Evolutionary conservation across 176 grass and related monocot genomes (phyloP), one percentile per base, ranked within the genome.

Genomic region (Raddia guianensis): DNA sequence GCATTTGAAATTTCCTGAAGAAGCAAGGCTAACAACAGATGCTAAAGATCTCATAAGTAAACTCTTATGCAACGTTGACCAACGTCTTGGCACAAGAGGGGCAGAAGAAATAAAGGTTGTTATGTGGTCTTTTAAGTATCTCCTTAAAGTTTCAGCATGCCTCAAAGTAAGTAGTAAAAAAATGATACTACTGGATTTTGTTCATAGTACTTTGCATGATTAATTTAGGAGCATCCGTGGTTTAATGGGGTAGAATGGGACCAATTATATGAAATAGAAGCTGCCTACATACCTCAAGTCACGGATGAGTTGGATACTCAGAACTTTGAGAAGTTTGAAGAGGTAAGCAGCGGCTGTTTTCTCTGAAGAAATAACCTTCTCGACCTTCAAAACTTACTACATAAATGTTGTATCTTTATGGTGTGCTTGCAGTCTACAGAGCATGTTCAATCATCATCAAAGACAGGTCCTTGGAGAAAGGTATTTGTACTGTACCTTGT

Each of bases 291-390:
- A 77, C 96, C 96, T 65, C 83, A 95, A 75, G 96, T 98, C 64
- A 98, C 88, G 7, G 96, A 95, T 86, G 96, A 98, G 34, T 80
- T 98, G 76, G 96, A 98, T 60, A 98, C 96, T 56, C 92, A 95
- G 82, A 98, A 98, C 50, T 98, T 98, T 66, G 96, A 98, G 84
- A 98, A 93, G 74, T 98, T 95, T 58, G 96, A 98, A 76, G 96
- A 98, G 92, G 96, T 98, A 64, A 42, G 64, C 6, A 51, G 43
- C 52, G 20, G 35, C 20, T 64, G 10, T 59, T 61, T 45, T 51
- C 71, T 44, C 12, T 50, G 82, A 73, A 73, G 7, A 67, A 77
- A 19, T 85, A 9, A 68, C 56, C 10, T 78, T 52, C 8, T 79
- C 72, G 35, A 33, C 69, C 63, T 71, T 27, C 34, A 48, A 4